Evolutionary conservation across 2,329 filamentous ascomycete genomes (phyloP).

Genomic region (Fusarium armeniacum): DNA sequence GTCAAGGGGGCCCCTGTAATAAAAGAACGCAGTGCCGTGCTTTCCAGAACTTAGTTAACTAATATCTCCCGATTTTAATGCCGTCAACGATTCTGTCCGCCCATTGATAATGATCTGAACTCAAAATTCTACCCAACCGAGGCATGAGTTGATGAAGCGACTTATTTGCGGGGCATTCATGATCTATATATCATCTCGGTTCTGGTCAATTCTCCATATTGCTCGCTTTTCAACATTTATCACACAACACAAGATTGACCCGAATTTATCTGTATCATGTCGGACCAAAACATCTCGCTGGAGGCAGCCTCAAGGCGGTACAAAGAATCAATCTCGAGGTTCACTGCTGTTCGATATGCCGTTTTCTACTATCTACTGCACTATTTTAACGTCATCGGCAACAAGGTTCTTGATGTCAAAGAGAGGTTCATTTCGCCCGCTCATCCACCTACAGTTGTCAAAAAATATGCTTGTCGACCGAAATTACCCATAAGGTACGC

Average conservation of each 20-base stretch:
- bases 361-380: neutral
- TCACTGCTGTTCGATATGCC: neutral
- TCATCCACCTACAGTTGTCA: conserved; percentile 15
- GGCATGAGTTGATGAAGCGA: neutral
- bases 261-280: neutral
- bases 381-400: neutral
- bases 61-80: neutral
- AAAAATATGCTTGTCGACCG: conserved; percentile 19
- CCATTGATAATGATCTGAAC: neutral
- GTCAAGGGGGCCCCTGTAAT: neutral
- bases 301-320: conserved; percentile 12
- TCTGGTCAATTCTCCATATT: neutral
- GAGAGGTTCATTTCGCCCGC: neutral
- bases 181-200: conserved; percentile 7
- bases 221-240: neutral
- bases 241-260: neutral
- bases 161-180: conserved; percentile 10
- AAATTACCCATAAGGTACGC: conserved; percentile 15
- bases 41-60: neutral
- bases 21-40: neutral
- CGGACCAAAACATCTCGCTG: neutral
- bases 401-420: neutral
- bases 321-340: neutral
- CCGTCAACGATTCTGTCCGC: too few species aligned
- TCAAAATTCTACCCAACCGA: neutral